Base-by-base conservation (phyloP, 2,329 filamentous ascomycete species). In the Trichoderma semiorbis region DNA sequence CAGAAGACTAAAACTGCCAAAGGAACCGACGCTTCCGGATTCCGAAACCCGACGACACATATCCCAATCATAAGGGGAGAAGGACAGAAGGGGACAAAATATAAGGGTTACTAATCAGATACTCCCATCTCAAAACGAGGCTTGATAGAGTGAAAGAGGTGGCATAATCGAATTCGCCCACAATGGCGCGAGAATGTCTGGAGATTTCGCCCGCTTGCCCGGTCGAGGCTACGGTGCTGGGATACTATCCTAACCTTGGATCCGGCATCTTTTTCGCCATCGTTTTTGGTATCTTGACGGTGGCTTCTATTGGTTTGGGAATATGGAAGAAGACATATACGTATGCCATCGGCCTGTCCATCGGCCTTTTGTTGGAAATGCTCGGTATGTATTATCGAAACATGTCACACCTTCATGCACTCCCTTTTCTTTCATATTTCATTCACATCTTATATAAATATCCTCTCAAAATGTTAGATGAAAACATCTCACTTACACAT, bases 161-260 rank as follows among this genome's bases (percentile, higher is more conserved):
- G 26, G 18, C 18, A 28, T 2, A 18, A 18, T 60, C 55, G 12
- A 60, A 36, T 24, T 47, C 55, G 16, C n/a, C 26, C 65, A 47
- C 36, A 34, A 69, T 69, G 65, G 34, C 65, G 65, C 21, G 12
- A 28, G 73, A 75, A 14, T 82, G 80, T 72, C 75, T 73, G 11
- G 77, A 76, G 18, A 79, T 88, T 73, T 81, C 81, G 10, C 71
- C 76, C 3, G 70, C 75, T 50, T 89, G 87, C 74, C 86, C 86
- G n/a, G 86, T 89, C 74, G 72, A 80, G 53, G 81, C 79, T 34
- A 89, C 87, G 3, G 86, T 87, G 14, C 80, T 87, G 39, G 87
- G 87, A 62, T 90, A 90, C 79, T 83, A 83, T 39, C 88, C 88
- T 7, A 88, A 87, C 75, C 77, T 84, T n/a, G 84, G 85, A 62